Percentiles rank a stretch among this genome's conserved stretches.
These are phyloP conservation scores for Xenosphaeropsis pyriputrescens DNA, from an alignment of 2,329 filamentous ascomycete species.

Conservation along the genomic window DNA sequence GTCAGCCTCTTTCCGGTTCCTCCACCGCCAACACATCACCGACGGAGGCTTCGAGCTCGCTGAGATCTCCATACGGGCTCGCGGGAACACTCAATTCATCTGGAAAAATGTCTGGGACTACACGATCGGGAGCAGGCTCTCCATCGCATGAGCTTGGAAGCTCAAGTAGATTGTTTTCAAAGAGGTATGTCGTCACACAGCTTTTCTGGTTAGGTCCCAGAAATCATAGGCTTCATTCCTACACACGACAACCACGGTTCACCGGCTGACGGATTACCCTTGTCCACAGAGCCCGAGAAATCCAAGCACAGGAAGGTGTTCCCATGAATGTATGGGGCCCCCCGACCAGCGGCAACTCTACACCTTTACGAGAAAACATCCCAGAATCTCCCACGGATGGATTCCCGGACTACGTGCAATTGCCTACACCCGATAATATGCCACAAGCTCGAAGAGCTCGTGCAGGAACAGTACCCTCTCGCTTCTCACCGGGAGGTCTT, in stretches of 20 bases:
- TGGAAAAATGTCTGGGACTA: slow-evolving; percentile 41
- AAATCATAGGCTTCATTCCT: no score
- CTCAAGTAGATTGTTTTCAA: slow-evolving; percentile 64
- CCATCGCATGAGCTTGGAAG: slow-evolving; percentile 83
- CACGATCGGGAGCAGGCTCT: slow-evolving; percentile 82
- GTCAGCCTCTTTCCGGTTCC: slow-evolving; percentile 42
- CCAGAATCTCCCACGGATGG: slow-evolving; percentile 93
- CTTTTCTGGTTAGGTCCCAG: no score
- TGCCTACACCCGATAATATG: slow-evolving; percentile 49
- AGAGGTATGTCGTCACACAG: slow-evolving; percentile 51
- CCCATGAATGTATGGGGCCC: slow-evolving; percentile 74
- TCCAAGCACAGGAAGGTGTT: slow-evolving; percentile 90
- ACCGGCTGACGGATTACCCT: neutral
- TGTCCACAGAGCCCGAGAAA: slow-evolving; percentile 66
- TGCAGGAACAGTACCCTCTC: slow-evolving; percentile 90
- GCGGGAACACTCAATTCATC: slow-evolving; percentile 44
- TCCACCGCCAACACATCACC: slow-evolving; percentile 72
- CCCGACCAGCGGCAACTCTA: slow-evolving; percentile 91
- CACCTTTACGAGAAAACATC: slow-evolving; percentile 90
- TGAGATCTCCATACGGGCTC: slow-evolving; percentile 61
- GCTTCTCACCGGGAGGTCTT: slow-evolving; percentile 67
- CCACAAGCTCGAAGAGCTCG: slow-evolving; percentile 66
- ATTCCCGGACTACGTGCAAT: slow-evolving; percentile 76
- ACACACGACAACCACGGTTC: no score
- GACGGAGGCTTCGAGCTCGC: slow-evolving; percentile 52